Evolutionary conservation across 176 grass and related monocot species (phyloP).

Genomic region (Cenchrus purpureus): DNA sequence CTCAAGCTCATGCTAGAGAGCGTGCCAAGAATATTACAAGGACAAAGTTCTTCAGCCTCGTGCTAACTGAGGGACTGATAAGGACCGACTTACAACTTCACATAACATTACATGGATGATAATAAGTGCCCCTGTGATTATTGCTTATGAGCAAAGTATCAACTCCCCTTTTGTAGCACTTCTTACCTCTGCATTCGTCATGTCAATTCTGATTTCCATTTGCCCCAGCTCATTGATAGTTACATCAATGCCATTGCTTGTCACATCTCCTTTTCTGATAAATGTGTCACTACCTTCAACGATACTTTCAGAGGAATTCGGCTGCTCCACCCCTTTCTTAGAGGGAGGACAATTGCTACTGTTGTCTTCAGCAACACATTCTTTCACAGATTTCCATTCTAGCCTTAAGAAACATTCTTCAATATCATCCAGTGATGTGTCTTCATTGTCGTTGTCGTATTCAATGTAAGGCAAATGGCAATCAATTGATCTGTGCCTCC

Average conservation of each 20-base stretch:
- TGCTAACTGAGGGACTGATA: conserved; percentile 33
- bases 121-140: neutral
- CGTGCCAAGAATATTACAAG: conserved; percentile 33
- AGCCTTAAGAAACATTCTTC: conserved; percentile 75
- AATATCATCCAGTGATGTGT: conserved; percentile 53
- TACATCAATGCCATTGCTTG: neutral
- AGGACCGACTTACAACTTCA: neutral
- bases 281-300: neutral
- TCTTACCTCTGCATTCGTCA: conserved; percentile 20
- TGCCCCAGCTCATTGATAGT: conserved; percentile 11
- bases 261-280: neutral
- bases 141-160: conserved; percentile 23
- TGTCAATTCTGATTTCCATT: conserved; percentile 7
- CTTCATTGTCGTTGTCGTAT: conserved; percentile 9
- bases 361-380: neutral
- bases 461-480: conserved; percentile 25
- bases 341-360: neutral
- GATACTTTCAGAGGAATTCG: conserved; percentile 22
- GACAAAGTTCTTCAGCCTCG: conserved; percentile 33
- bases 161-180: conserved; percentile 22
- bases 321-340: conserved; percentile 1
- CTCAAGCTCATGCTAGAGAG: conserved; percentile 7
- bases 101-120: conserved; percentile 33
- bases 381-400: conserved; percentile 48
- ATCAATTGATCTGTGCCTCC: conserved; percentile 45